Percentiles rank a stretch among this genome's conserved stretches.
Evolutionary conservation across 331 rosid species (phyloP).

Genomic region (Pyrus hybrid): DNA sequence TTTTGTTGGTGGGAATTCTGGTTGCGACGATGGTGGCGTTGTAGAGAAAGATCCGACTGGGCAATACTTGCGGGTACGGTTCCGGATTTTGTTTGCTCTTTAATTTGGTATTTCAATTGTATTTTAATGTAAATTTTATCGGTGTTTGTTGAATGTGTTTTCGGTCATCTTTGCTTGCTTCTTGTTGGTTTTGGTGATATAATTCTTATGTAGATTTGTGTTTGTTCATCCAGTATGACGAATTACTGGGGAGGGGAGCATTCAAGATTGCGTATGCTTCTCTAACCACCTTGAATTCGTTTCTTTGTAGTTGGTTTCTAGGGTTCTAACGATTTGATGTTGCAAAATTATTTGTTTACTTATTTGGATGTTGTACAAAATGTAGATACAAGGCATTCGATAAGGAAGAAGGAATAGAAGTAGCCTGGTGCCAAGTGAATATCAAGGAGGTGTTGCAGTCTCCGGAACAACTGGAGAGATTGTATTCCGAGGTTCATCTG

Average conservation of each 20-base stretch:
- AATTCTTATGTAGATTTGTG: background rate
- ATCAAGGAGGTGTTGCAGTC: slow-evolving; percentile 69
- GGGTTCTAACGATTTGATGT: background rate
- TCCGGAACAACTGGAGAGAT: slow-evolving; percentile 51
- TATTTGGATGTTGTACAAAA: background rate
- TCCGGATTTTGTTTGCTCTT: background rate
- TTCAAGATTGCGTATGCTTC: slow-evolving; percentile 86
- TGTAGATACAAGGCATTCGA: slow-evolving; percentile 80
- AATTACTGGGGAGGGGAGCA: slow-evolving; percentile 82
- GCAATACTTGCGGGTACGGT: slow-evolving; percentile 53
- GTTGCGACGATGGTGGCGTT: slow-evolving; percentile 22
- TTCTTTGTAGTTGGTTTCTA: background rate
- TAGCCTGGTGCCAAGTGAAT: slow-evolving; percentile 79
- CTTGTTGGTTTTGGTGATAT: background rate
- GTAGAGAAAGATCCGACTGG: slow-evolving; percentile 70
- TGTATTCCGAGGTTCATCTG: slow-evolving; percentile 78
- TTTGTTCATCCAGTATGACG: slow-evolving; percentile 52
- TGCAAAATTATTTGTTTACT: background rate
- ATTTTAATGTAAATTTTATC: background rate
- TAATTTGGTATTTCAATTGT: background rate
- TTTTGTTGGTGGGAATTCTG: slow-evolving; percentile 15
- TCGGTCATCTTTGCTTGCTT: background rate
- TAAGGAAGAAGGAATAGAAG: slow-evolving; percentile 73
- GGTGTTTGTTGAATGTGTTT: background rate
- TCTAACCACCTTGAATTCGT: background rate